Evolutionary conservation across 495 filamentous ascomycete genomes (phyloP), one percentile per base, ranked within the genome.

Genomic region (Beverwykella pulmonaria): DNA sequence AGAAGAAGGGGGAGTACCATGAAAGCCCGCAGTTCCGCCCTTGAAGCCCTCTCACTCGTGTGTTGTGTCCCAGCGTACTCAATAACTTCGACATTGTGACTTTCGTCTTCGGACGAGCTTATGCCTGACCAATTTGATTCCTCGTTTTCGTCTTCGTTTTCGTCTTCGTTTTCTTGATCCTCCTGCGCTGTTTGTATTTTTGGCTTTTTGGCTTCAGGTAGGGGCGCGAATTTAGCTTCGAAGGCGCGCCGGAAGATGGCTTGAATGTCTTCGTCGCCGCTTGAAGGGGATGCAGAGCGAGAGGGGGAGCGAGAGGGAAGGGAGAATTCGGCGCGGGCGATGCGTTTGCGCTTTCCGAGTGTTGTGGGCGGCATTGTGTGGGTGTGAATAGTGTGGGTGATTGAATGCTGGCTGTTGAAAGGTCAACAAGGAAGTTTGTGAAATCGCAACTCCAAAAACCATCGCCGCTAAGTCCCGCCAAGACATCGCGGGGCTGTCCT

Each of bases 221-320:
- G 71, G 12, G 93, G 91, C 67, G 87, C 84, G 77, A 96, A 98
- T 70, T 88, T 87, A 9, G 88, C 84, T 77, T 97, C 94, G 75
- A 98, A 98, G 74, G 91, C 87, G 66, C 86, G 87, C 61, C 86
- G 86, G 67, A 98, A 87, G 34, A 89, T 79, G 59, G 83, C 86
- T 68, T 85, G 82, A 19, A 76, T 10, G 29, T 70, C 74, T 44
- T 58, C 63, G 25, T 61, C 63, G 8, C 41, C 41, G 46, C 46
- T 25, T 15, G 58, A 39, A 20, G 59, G 50, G 8, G 19, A 14
- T 12, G 34, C 9, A 9, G 59, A 58, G 23, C 59, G 65, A 29
- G 65, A 63, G n/a, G 65, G 59, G 8, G 68, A 59, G 5, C 25
- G 41, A 6, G 52, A 54, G 4, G 53, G 20, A 14, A 47, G 48